phyloP scores from a whole-genome alignment of 805 yeast genomes.

The Candida manassasensis region DNA sequence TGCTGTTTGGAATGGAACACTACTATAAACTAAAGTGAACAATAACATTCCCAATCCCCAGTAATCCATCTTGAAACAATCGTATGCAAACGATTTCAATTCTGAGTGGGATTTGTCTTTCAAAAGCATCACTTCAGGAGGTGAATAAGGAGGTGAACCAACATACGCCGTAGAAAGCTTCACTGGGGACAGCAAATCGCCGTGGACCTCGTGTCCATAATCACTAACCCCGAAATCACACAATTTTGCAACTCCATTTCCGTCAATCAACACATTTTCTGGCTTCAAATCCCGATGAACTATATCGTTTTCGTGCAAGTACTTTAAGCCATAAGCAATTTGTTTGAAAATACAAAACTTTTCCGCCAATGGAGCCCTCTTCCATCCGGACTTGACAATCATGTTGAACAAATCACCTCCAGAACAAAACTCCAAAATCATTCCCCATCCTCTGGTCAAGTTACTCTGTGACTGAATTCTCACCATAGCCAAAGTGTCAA shows the following conservation, averaged over 20 bases:
- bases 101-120: conserved; percentile 31
- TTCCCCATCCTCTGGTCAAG: conserved; percentile 71
- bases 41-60: conserved; percentile 73
- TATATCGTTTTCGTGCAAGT: conserved; percentile 59
- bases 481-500: conserved; percentile 50
- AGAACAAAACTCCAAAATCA: conserved; percentile 58
- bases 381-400: conserved; percentile 59
- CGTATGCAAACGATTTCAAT: conserved; percentile 42
- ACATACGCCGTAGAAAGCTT: conserved; percentile 45
- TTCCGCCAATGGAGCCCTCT: conserved; percentile 44
- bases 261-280: conserved; percentile 60
- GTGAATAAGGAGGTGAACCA: conserved; percentile 78
- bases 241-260: conserved; percentile 57
- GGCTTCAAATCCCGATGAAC: conserved; percentile 76
- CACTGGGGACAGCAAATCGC: conserved; percentile 43
- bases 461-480: conserved; percentile 52
- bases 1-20: conserved; percentile 58
- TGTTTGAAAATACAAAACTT: conserved; percentile 69
- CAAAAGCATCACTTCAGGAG: conserved; percentile 68
- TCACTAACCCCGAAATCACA: conserved; percentile 78
- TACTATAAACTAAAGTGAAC: conserved; percentile 53
- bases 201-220: conserved; percentile 51
- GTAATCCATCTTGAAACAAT: conserved; percentile 64
- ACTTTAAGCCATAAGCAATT: conserved; percentile 55
- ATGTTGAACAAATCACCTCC: conserved; percentile 59